Evolutionary conservation across 78 protist species (phyloP).

Genomic region (Thecamonas trahens): DNA sequence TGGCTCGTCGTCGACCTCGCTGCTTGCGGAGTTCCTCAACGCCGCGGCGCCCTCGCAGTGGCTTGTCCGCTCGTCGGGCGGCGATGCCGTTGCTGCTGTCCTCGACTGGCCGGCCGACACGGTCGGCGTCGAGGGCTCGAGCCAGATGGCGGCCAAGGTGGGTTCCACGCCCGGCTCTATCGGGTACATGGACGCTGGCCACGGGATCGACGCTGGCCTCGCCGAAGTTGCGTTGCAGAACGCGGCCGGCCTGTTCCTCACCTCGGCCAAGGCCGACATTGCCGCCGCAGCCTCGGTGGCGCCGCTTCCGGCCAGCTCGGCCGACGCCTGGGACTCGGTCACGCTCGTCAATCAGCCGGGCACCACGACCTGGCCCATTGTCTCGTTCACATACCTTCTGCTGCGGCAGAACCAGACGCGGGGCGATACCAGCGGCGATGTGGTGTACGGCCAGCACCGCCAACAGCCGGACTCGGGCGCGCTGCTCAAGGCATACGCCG

Average conservation of each 20-base stretch:
- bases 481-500: neutral
- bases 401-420: neutral
- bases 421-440: neutral
- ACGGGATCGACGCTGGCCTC: neutral
- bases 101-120: neutral
- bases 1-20: conserved; percentile 1
- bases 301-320: neutral
- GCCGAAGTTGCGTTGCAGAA: neutral
- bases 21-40: neutral
- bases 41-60: neutral
- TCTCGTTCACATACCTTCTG: neutral
- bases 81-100: neutral
- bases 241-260: neutral
- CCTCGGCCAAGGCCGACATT: neutral
- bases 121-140: neutral
- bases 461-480: too few species aligned
- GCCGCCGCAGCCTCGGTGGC: neutral
- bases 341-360: neutral
- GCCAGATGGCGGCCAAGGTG: neutral
- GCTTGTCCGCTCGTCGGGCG: neutral
- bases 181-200: conserved; percentile 15
- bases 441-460: too few species aligned
- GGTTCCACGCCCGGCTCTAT: neutral
- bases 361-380: conserved; percentile 5
- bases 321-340: too few species aligned